Conservation (phyloP, 345 rosid genomes). For the Populus ilicifolia region DNA sequence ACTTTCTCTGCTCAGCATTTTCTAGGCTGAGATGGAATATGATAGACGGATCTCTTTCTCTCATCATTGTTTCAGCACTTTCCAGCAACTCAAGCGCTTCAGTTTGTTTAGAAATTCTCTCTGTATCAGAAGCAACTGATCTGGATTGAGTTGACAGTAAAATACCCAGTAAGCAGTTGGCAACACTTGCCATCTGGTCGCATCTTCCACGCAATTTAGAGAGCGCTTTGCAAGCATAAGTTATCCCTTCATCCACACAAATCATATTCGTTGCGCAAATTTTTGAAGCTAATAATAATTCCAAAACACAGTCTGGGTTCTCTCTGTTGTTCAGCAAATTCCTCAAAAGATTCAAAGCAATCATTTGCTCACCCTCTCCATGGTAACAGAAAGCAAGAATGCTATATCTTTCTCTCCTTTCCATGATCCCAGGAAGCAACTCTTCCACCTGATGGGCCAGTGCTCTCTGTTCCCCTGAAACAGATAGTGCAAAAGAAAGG, state of each 20-base stretch:
- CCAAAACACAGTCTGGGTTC: conserved; percentile 52
- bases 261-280: conserved; percentile 37
- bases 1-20: conserved; percentile 78
- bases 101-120: conserved; percentile 46
- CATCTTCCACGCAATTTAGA: conserved; percentile 34
- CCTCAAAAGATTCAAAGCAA: conserved; percentile 60
- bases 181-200: conserved; percentile 47
- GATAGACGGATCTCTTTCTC: conserved; percentile 26
- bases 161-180: conserved; percentile 46
- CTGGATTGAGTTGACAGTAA: conserved; percentile 53
- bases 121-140: conserved; percentile 42
- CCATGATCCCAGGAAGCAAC: conserved; percentile 59
- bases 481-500: conserved; percentile 67
- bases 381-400: conserved; percentile 59
- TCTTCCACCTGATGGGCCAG: conserved; percentile 61
- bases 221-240: conserved; percentile 49
- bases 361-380: conserved; percentile 63
- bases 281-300: conserved; percentile 60
- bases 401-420: conserved; percentile 53
- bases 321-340: conserved; percentile 42
- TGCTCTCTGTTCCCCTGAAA: conserved; percentile 58
- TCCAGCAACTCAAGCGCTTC: conserved; percentile 58
- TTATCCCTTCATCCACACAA: conserved; percentile 52
- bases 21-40: conserved; percentile 60
- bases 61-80: conserved; percentile 46